Evolutionary conservation across 106 monocot genomes (phyloP).

Genomic region (Dendrobium officinale): DNA sequence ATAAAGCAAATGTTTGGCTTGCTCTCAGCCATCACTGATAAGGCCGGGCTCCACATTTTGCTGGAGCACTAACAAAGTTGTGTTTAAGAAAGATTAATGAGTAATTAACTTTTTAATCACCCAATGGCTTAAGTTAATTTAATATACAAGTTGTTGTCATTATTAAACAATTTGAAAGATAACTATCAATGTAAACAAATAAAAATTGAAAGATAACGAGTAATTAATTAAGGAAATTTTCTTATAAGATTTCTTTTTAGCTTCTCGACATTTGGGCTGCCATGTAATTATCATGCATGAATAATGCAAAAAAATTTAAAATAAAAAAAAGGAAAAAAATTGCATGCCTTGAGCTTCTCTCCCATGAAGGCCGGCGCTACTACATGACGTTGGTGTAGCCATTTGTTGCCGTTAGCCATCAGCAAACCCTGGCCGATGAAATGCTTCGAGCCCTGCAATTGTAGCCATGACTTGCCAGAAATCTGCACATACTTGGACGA

Average conservation of each 20-base stretch:
- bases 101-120: too few species aligned
- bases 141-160: not conserved
- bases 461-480: constrained; percentile 84
- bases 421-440: constrained; percentile 86
- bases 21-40: too few species aligned
- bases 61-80: too few species aligned
- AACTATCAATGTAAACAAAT: too few species aligned
- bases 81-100: too few species aligned
- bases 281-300: not conserved
- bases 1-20: too few species aligned
- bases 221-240: too few species aligned
- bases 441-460: constrained; percentile 66
- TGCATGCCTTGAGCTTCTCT: constrained; percentile 75
- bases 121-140: too few species aligned
- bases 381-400: constrained; percentile 80
- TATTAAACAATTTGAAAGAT: not conserved
- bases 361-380: constrained; percentile 89
- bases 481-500: constrained; percentile 53
- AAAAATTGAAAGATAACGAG: too few species aligned
- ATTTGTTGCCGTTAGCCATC: constrained; percentile 84
- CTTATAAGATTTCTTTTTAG: too few species aligned
- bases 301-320: not conserved
- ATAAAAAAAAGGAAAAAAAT: not conserved
- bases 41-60: too few species aligned
- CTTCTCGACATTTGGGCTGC: not conserved